A percentile compares a stretch with the other conserved stretches of the same genome.
Evolutionary conservation across 441 rosid species (phyloP).

Genomic region (Populus trichocarpa): DNA sequence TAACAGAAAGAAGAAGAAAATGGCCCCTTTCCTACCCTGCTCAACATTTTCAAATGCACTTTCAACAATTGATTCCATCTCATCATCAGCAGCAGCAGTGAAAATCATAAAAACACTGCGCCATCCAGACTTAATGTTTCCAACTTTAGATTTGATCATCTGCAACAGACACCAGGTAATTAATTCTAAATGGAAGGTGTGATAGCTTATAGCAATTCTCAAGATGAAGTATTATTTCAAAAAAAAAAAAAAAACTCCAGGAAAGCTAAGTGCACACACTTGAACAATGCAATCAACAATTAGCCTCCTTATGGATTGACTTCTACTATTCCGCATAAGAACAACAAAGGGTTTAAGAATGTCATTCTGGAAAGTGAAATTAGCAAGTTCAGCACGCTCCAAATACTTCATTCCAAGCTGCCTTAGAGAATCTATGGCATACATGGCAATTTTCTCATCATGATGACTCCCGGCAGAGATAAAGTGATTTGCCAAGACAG

Average conservation of each 20-base stretch:
- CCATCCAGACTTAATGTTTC: slow-evolving; percentile 99
- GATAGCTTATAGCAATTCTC: neutral
- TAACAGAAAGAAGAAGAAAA: slow-evolving; percentile 19
- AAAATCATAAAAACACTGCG: slow-evolving; percentile 98
- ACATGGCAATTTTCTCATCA: slow-evolving; percentile 98
- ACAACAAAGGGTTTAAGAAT: slow-evolving; percentile 98
- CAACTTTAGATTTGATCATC: slow-evolving; percentile 99
- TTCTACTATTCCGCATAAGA: slow-evolving; percentile 92
- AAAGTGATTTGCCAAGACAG: slow-evolving; percentile 96
- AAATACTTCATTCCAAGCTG: slow-evolving; percentile 98
- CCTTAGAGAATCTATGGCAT: slow-evolving; percentile 98
- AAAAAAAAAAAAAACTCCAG: slow-evolving; percentile 5
- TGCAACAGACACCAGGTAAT: slow-evolving; percentile 35
- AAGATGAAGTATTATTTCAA: neutral
- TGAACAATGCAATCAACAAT: slow-evolving; percentile 99
- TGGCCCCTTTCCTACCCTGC: slow-evolving; percentile 56
- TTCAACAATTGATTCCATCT: slow-evolving; percentile 90
- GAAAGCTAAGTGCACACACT: slow-evolving; percentile 41
- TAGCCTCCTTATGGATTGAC: slow-evolving; percentile 84
- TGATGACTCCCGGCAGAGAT: slow-evolving; percentile 98
- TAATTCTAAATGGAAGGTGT: slow-evolving; percentile 1
- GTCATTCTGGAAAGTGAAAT: slow-evolving; percentile 98
- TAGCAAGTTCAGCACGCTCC: slow-evolving; percentile 96
- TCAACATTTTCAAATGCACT: slow-evolving; percentile 99
- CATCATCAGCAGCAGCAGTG: slow-evolving; percentile 98